A percentile compares a stretch with the other conserved stretches of the same genome.
Evolutionary conservation across 2,329 filamentous ascomycete genomes (phyloP).

Genomic region (Pyrenophora seminiperda): DNA sequence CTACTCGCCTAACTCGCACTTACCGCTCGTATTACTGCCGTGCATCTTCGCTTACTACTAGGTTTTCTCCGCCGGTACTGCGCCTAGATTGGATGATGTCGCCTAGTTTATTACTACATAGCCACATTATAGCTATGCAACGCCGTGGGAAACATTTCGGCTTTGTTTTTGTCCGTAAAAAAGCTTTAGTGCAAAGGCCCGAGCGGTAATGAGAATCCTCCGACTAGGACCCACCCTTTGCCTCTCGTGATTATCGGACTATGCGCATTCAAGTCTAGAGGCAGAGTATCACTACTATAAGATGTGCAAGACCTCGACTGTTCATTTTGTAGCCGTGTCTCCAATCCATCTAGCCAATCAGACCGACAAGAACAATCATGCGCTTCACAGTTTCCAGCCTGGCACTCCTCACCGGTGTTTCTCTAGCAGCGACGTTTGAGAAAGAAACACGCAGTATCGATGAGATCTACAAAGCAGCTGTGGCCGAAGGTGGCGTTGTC

Average conservation of each 20-base stretch:
- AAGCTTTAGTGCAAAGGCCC: background rate
- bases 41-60: too few species aligned
- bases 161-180: background rate
- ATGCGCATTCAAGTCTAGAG: background rate
- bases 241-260: too few species aligned
- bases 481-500: conserved; percentile 55
- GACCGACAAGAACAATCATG: conserved; percentile 1
- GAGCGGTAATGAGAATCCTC: background rate
- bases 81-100: too few species aligned
- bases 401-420: conserved; percentile 2
- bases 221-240: background rate
- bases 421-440: conserved; percentile 2
- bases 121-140: too few species aligned
- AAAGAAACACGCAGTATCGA: conserved; percentile 56
- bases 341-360: background rate
- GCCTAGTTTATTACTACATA: too few species aligned
- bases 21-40: too few species aligned
- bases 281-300: background rate
- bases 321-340: background rate
- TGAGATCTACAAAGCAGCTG: conserved; percentile 57
- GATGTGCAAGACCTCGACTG: background rate
- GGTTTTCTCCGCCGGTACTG: too few species aligned
- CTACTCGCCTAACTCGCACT: too few species aligned
- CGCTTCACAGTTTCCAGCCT: conserved; percentile 2
- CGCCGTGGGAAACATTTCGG: background rate